phyloP scores from a whole-genome alignment of 2,329 filamentous ascomycete genomes.

The Westerdykella ornata region DNA sequence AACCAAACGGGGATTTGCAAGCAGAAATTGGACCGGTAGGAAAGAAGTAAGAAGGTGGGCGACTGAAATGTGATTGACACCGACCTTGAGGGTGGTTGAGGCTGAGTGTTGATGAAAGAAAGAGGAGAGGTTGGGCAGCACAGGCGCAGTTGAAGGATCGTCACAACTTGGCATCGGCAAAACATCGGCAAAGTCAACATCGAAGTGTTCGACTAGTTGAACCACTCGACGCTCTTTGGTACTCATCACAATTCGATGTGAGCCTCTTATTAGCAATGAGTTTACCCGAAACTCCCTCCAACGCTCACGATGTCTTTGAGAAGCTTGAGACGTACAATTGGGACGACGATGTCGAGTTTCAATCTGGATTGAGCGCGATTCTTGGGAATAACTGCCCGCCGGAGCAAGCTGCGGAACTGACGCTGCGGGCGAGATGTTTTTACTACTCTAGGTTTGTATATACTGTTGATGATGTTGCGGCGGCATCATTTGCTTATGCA shows the following conservation, averaged over 20 bases:
- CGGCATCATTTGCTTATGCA: not conserved
- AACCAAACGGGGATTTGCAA: not conserved
- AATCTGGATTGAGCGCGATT: constrained; percentile 60
- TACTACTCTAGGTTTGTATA: constrained; percentile 51
- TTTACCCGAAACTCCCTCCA: constrained; percentile 15
- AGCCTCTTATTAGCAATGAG: constrained; percentile 15
- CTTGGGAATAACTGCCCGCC: constrained; percentile 52
- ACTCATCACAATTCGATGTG: too few species aligned
- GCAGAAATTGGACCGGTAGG: constrained; percentile 3
- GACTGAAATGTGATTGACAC: constrained; percentile 10
- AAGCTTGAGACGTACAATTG: constrained; percentile 62
- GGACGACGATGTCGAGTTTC: constrained; percentile 61
- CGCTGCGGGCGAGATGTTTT: constrained; percentile 62
- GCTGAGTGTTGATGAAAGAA: constrained; percentile 13
- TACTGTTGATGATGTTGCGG: not conserved
- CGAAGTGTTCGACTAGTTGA: too few species aligned
- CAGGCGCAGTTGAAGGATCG: constrained; percentile 12
- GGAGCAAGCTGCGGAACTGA: constrained; percentile 51
- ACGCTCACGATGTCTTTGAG: constrained; percentile 43
- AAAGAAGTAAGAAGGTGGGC: constrained; percentile 22
- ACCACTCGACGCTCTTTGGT: too few species aligned
- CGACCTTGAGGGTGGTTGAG: constrained; percentile 18
- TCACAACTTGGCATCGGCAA: not conserved
- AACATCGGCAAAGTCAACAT: not conserved
- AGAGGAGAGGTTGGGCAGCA: constrained; percentile 10